Percentiles rank a stretch among this genome's conserved stretches.
phyloP scores from a whole-genome alignment of 257 asterid species.

The Buddleja alternifolia region DNA sequence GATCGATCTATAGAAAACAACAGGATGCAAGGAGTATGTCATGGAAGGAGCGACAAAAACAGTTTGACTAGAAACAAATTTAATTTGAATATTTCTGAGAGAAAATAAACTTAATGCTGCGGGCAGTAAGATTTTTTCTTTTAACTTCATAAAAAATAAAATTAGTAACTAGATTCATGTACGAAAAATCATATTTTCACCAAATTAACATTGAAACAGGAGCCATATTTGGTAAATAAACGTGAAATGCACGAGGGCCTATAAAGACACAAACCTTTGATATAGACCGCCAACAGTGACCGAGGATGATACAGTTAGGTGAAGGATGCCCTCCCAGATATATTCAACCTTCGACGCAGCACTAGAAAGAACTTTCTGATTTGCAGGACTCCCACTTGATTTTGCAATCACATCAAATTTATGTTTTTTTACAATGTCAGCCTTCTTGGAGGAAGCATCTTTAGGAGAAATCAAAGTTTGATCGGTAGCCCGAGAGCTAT shows the following conservation, averaged over 20 bases:
- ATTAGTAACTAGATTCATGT: neutral
- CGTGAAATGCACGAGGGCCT: neutral
- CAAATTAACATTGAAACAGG: neutral
- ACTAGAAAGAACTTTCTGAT: constrained; percentile 36
- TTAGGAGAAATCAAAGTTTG: constrained; percentile 45
- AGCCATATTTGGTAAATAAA: neutral
- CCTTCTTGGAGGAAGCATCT: constrained; percentile 43
- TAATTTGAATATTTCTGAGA: no score
- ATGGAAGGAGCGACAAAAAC: neutral
- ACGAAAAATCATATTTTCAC: neutral
- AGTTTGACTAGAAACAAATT: neutral
- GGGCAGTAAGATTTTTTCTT: neutral
- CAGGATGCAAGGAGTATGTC: neutral
- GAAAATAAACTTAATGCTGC: no score
- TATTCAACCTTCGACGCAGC: constrained; percentile 39
- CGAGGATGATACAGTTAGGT: constrained; percentile 62
- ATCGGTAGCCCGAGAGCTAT: constrained; percentile 33
- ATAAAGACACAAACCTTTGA: constrained; percentile 58
- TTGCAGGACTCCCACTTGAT: constrained; percentile 39
- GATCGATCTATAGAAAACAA: no score
- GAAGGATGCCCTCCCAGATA: constrained; percentile 79
- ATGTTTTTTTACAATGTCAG: constrained; percentile 35
- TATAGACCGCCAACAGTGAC: constrained; percentile 61
- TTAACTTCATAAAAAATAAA: neutral
- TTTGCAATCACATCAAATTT: constrained; percentile 26